Evolutionary conservation across 768 basidiomycete species (phyloP).

Genomic region (Leccinum broughii): DNA sequence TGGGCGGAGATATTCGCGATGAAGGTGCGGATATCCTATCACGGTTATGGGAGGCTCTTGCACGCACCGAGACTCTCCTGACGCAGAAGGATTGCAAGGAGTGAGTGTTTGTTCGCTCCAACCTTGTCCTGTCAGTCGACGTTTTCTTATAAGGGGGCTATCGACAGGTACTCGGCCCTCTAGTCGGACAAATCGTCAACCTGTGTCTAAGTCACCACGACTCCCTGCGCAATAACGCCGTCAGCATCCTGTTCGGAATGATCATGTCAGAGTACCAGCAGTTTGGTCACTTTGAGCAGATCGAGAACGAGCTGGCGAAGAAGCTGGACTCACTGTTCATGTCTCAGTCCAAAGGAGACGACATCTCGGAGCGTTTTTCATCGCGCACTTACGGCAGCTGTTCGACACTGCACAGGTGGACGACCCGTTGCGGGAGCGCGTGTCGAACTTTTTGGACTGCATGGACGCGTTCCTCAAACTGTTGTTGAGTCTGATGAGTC

Average conservation of each 20-base stretch:
- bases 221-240: slow-evolving; percentile 83
- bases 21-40: slow-evolving; percentile 82
- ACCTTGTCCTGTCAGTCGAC: background rate
- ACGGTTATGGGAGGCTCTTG: slow-evolving; percentile 83
- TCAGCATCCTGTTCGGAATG: slow-evolving; percentile 93
- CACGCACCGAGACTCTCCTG: slow-evolving; percentile 63
- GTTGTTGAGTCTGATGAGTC: slow-evolving; percentile 80
- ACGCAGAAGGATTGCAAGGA: slow-evolving; percentile 54
- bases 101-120: slow-evolving; percentile 44
- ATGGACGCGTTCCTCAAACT: slow-evolving; percentile 93
- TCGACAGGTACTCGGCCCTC: slow-evolving; percentile 76
- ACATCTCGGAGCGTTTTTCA: slow-evolving; percentile 92
- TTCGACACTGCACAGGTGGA: slow-evolving; percentile 86
- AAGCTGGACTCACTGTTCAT: slow-evolving; percentile 91
- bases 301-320: slow-evolving; percentile 91
- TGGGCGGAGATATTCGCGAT: slow-evolving; percentile 92
- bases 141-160: slow-evolving; percentile 56
- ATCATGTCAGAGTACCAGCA: slow-evolving; percentile 90
- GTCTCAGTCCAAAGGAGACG: slow-evolving; percentile 88
- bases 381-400: slow-evolving; percentile 84
- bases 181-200: slow-evolving; percentile 89
- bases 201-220: slow-evolving; percentile 96
- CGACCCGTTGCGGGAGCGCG: slow-evolving; percentile 71
- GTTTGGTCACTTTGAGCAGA: slow-evolving; percentile 79
- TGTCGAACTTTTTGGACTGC: slow-evolving; percentile 81